Conservation (phyloP, 1,284 basidiomycete genomes). For the Leccinum brunneo-olivaceum region DNA sequence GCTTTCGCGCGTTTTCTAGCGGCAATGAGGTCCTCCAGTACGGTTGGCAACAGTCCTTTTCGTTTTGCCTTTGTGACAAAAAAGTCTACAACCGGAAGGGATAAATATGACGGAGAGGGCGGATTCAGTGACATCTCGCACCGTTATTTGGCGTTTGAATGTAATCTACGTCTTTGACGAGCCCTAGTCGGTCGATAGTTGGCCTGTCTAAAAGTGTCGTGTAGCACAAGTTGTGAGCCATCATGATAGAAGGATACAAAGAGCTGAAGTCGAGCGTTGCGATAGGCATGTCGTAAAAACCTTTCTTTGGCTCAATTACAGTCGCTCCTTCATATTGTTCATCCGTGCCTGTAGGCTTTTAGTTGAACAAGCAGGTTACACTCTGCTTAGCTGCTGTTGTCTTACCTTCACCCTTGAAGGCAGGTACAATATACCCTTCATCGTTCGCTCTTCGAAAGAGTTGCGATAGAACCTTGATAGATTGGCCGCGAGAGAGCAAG, state of each 20-base stretch:
- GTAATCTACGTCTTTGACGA: slow-evolving; percentile 84
- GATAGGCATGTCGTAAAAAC: slow-evolving; percentile 91
- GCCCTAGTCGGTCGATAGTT: slow-evolving; percentile 69
- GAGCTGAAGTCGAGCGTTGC: slow-evolving; percentile 97
- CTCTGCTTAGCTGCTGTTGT: background rate
- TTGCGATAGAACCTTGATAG: slow-evolving; percentile 94
- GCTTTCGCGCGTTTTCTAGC: slow-evolving; percentile 90
- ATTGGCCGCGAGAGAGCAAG: slow-evolving; percentile 85
- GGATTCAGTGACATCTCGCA: slow-evolving; percentile 26
- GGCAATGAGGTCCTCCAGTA: slow-evolving; percentile 86
- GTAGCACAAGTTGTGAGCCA: slow-evolving; percentile 97
- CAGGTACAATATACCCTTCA: slow-evolving; percentile 81
- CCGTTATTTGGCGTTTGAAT: slow-evolving; percentile 90
- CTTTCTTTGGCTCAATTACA: slow-evolving; percentile 90
- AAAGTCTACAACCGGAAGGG: slow-evolving; percentile 52
- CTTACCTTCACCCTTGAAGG: slow-evolving; percentile 76
- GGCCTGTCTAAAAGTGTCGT: slow-evolving; percentile 81
- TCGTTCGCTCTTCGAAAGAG: slow-evolving; percentile 85
- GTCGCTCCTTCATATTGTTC: slow-evolving; percentile 97
- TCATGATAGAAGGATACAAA: slow-evolving; percentile 98
- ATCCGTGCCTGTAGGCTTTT: slow-evolving; percentile 56
- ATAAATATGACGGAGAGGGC: background rate
- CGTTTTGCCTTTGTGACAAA: slow-evolving; percentile 71
- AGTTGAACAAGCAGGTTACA: slow-evolving; percentile 1
- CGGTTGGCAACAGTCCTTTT: slow-evolving; percentile 85